Percentiles rank a stretch among this genome's conserved stretches.
phyloP scores from a whole-genome alignment of 2,329 filamentous ascomycete species.

The Trichoderma sp. region DNA sequence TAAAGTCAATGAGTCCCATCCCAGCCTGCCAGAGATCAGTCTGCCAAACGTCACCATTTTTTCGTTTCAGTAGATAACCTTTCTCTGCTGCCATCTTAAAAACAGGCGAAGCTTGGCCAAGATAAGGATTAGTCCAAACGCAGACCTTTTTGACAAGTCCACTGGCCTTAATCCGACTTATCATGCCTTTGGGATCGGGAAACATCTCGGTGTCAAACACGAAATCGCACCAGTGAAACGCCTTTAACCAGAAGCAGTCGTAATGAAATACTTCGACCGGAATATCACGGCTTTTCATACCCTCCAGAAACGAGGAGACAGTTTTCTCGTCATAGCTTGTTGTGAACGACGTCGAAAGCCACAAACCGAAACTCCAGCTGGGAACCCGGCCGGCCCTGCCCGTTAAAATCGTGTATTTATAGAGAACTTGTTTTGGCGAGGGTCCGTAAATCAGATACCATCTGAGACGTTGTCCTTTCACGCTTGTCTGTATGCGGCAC shows the following conservation, averaged over 20 bases:
- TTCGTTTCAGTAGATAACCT: slow-evolving; percentile 69
- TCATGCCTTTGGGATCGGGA: slow-evolving; percentile 66
- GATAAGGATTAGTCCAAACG: slow-evolving; percentile 77
- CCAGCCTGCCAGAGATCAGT: slow-evolving; percentile 79
- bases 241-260: slow-evolving; percentile 77
- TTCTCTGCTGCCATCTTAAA: slow-evolving; percentile 66
- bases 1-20: slow-evolving; percentile 74
- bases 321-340: slow-evolving; percentile 72
- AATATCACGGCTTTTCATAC: slow-evolving; percentile 65
- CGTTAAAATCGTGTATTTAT: slow-evolving; percentile 67
- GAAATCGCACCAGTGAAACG: slow-evolving; percentile 75
- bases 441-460: slow-evolving; percentile 74
- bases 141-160: slow-evolving; percentile 65
- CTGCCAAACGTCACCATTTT: slow-evolving; percentile 71
- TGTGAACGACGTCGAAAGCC: slow-evolving; percentile 76
- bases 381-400: slow-evolving; percentile 66
- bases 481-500: slow-evolving; percentile 67
- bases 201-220: slow-evolving; percentile 69
- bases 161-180: slow-evolving; percentile 63
- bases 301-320: slow-evolving; percentile 67
- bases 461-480: slow-evolving; percentile 69
- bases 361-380: slow-evolving; percentile 74
- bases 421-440: slow-evolving; percentile 70
- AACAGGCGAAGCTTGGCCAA: slow-evolving; percentile 67
- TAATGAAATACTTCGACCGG: slow-evolving; percentile 74